Evolutionary conservation across 2,329 filamentous ascomycete genomes (phyloP).

Genomic region (Alternaria burnsii): DNA sequence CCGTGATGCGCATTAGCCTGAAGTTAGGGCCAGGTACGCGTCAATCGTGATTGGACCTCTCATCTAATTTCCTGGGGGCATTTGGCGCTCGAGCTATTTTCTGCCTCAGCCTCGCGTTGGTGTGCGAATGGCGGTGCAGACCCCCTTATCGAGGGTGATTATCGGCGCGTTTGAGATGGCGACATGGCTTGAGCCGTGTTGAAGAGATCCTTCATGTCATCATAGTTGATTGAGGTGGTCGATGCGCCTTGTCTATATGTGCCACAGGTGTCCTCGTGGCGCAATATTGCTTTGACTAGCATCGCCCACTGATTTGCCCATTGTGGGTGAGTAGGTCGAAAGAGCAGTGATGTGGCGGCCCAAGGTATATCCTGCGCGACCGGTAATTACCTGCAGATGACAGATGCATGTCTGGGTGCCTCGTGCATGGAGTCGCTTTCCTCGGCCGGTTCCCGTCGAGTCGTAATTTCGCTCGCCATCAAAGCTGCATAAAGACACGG

Average conservation of each 20-base stretch:
- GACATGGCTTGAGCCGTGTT: conserved; percentile 2
- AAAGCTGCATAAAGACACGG: conserved; percentile 23
- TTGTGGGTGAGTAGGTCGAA: not conserved
- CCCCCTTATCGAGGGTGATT: conserved; percentile 30
- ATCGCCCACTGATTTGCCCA: not conserved
- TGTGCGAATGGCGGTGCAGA: conserved; percentile 20
- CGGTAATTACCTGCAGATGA: conserved; percentile 31
- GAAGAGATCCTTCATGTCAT: not conserved
- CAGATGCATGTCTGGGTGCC: conserved; percentile 19
- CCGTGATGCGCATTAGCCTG: conserved; percentile 29
- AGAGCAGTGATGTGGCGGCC: not conserved
- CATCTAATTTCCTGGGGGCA: conserved; percentile 38
- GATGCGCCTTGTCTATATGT: not conserved
- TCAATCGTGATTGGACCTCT: conserved; percentile 34
- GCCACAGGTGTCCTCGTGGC: not conserved
- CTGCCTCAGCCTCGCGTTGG: conserved; percentile 22
- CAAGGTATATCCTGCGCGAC: conserved; percentile 9
- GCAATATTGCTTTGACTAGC: not conserved
- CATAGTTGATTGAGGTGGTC: not conserved
- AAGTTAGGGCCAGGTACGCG: conserved; percentile 38
- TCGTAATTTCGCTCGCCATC: conserved; percentile 40
- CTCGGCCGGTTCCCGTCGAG: conserved; percentile 22
- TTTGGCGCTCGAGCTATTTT: conserved; percentile 37
- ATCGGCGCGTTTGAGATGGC: conserved; percentile 23
- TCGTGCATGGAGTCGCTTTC: conserved; percentile 23